Percentiles rank a stretch among this genome's conserved stretches.
phyloP scores from a whole-genome alignment of 345 rosid genomes.

The Limnanthes douglasii region DNA sequence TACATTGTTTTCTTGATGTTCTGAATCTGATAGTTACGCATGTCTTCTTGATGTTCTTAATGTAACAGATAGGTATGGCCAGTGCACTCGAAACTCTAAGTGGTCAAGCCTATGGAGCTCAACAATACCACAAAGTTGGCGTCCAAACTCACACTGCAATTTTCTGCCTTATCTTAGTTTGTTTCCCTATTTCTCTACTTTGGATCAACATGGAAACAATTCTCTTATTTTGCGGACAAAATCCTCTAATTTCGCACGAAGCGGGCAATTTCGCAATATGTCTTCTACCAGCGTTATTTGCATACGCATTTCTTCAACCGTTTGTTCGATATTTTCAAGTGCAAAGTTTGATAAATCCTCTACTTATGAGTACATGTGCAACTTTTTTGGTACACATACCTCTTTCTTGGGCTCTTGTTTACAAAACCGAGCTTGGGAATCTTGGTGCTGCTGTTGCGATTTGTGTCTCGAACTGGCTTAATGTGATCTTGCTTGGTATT shows the following conservation, averaged over 20 bases:
- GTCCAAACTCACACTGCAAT: conserved; percentile 22
- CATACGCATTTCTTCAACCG: conserved; percentile 15
- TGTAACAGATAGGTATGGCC: conserved; percentile 25
- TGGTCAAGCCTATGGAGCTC: conserved; percentile 34
- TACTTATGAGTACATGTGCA: conserved; percentile 16
- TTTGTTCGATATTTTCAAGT: conserved; percentile 19
- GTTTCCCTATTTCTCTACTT: conserved; percentile 20
- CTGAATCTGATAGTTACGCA: neutral
- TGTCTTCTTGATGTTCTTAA: neutral
- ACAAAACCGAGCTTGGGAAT: conserved; percentile 13
- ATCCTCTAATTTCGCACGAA: conserved; percentile 20
- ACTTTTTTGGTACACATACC: conserved; percentile 18
- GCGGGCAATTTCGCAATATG: conserved; percentile 8
- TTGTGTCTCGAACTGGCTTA: conserved; percentile 16
- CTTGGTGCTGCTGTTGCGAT: conserved; percentile 18
- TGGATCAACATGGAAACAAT: conserved; percentile 21
- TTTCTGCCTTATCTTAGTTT: conserved; percentile 15
- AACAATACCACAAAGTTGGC: conserved; percentile 23
- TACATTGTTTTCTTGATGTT: neutral
- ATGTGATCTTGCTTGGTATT: conserved; percentile 15
- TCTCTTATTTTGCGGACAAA: conserved; percentile 22
- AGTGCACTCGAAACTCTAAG: conserved; percentile 27
- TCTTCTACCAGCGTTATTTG: conserved; percentile 8
- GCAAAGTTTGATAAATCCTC: conserved; percentile 22
- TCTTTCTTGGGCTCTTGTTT: conserved; percentile 25